Base-by-base conservation (phyloP, 257 asterid species). In the Solanum lignicaule region DNA sequence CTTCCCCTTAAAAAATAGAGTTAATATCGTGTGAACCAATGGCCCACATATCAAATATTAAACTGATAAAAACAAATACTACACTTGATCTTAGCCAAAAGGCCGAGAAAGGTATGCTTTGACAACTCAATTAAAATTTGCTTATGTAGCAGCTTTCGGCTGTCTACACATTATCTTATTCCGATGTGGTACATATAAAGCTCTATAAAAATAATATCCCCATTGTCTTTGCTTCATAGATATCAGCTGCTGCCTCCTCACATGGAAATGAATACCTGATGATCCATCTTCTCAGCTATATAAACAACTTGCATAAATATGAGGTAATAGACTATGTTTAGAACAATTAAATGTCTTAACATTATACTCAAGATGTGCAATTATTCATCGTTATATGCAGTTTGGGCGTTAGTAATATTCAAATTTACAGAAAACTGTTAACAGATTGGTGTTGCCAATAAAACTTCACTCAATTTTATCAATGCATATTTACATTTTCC, bases 21-120 rank as follows among this genome's bases (percentile, higher is more conserved):
- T 78, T 78, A 78, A 78, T 25, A 78, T 39, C 84, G 0, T 25
- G 58, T 78, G n/a, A 0, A 10, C 3, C 69, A 21, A 60, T 60
- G 0, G 0, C 1, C 14, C 69, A 60, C 69, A 32, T 32, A 32
- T 32, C 33, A 32, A 4, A 60, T 60, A 60, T 60, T 60, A 60
- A 60, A 60, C 5, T 60, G 13, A 60, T 60, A 60, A 21, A 3
- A 60, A 23, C 69, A 25, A 20, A 25, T 66, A 25, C 20, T 90
- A 91, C 92, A 90, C 92, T 91, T 92, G 92, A 92, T 90, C 92
- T 92, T 92, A 91, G 93, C 93, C 93, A 91, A 90, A 90, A 89
- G 92, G 91, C 94, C 91, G 92, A 92, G 93, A 92, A 92, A 92
- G 92, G 91, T 91, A 91, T 90, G 91, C 60, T 5, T 46, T 0